Percentiles rank a stretch among this genome's conserved stretches.
Evolutionary conservation across 1,284 basidiomycete species (phyloP).

Genomic region (Trichosporon sp.): DNA sequence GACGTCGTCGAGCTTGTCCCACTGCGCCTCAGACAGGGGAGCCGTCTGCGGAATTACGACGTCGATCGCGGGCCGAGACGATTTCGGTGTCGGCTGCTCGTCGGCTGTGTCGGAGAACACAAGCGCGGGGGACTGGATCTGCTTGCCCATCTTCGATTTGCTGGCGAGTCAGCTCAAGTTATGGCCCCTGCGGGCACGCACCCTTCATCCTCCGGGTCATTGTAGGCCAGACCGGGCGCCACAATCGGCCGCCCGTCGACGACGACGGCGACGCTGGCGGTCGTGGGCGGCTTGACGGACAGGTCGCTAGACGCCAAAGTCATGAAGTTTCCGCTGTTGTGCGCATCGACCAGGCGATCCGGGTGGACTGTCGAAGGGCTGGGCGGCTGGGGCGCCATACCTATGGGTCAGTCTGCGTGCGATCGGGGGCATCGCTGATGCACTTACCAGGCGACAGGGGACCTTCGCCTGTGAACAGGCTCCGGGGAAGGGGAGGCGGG

Average conservation of each 20-base stretch:
- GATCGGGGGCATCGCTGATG: neutral
- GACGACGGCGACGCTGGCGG: constrained; percentile 6
- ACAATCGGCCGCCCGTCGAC: neutral
- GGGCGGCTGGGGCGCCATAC: constrained; percentile 32
- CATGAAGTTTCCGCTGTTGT: constrained; percentile 20
- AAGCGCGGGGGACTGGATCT: neutral
- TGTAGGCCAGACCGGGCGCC: neutral
- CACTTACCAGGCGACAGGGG: constrained; percentile 37
- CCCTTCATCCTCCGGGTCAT: neutral
- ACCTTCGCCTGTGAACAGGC: constrained; percentile 33
- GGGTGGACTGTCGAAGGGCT: constrained; percentile 38
- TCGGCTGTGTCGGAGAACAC: neutral
- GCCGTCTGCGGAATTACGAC: constrained; percentile 35
- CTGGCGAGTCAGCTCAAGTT: neutral
- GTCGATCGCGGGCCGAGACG: constrained; percentile 26
- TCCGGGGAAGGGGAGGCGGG: constrained; percentile 36
- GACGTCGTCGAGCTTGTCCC: constrained; percentile 69
- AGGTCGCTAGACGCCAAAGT: neutral
- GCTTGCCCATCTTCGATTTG: neutral
- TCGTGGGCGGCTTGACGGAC: constrained; percentile 4
- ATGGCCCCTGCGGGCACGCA: neutral
- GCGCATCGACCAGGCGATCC: constrained; percentile 36
- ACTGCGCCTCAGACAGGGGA: constrained; percentile 52
- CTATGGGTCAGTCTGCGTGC: constrained; percentile 10
- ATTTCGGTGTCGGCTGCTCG: neutral